These are phyloP conservation scores for Orobanche coerulescens DNA, from an alignment of 257 asterid species.

Conservation along the genomic window DNA sequence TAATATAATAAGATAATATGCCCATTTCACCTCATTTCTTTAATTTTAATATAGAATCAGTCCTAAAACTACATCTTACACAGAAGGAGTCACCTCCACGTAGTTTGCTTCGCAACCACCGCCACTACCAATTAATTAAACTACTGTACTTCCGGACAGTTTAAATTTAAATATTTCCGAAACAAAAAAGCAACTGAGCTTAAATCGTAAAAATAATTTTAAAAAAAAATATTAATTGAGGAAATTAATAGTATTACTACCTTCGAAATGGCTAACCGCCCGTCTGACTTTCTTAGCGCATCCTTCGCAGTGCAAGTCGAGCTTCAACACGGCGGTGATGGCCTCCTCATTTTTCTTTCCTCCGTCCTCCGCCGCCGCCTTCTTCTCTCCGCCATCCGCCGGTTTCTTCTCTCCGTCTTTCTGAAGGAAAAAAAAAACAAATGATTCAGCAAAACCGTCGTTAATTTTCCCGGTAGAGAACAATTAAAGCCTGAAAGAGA, in stretches of 20 bases:
- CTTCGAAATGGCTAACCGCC: slow-evolving; percentile 51
- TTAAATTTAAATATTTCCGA: not conserved
- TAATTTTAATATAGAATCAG: too few relatives aligned
- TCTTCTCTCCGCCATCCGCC: slow-evolving; percentile 35
- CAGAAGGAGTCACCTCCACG: slow-evolving; percentile 14
- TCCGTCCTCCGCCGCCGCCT: slow-evolving; percentile 35
- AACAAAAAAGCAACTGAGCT: too few relatives aligned
- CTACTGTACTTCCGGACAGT: not conserved
- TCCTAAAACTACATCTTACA: too few relatives aligned
- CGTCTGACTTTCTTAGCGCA: slow-evolving; percentile 84
- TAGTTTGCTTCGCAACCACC: slow-evolving; percentile 14
- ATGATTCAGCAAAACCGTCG: not conserved
- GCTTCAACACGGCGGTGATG: slow-evolving; percentile 45
- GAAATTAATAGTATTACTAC: slow-evolving; percentile 26
- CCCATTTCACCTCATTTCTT: too few relatives aligned
- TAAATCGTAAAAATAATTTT: not conserved
- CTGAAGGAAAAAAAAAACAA: slow-evolving; percentile 29
- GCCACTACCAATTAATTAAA: not conserved
- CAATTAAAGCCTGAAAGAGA: not conserved
- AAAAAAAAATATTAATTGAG: too few relatives aligned
- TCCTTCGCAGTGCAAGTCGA: slow-evolving; percentile 92
- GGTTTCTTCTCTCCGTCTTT: slow-evolving; percentile 55
- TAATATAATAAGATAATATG: too few relatives aligned
- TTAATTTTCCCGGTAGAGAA: not conserved
- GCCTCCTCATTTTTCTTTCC: slow-evolving; percentile 41